Evolutionary conservation across 768 basidiomycete species (phyloP).

Genomic region (Boletales sp.): DNA sequence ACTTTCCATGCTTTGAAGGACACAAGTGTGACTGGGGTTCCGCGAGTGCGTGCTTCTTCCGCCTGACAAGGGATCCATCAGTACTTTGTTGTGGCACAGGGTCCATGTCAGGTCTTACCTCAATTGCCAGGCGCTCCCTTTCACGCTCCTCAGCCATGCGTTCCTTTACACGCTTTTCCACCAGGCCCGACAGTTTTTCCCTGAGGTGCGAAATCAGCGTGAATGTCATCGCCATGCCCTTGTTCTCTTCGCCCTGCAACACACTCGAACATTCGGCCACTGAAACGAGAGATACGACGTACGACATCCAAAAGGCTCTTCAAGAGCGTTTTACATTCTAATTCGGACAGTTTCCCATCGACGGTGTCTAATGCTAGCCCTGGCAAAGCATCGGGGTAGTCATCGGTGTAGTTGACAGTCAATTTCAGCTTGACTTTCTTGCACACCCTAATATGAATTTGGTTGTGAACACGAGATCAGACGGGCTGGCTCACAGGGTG

Average conservation of each 20-base stretch:
- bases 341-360: constrained; percentile 62
- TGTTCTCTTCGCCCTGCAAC: constrained; percentile 72
- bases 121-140: constrained; percentile 67
- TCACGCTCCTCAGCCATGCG: constrained; percentile 63
- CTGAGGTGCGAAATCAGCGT: constrained; percentile 83
- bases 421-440: constrained; percentile 72
- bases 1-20: constrained; percentile 81
- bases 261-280: neutral
- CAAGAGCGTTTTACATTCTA: constrained; percentile 54
- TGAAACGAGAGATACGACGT: constrained; percentile 18
- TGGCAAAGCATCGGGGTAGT: constrained; percentile 84
- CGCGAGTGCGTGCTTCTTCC: constrained; percentile 82
- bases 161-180: constrained; percentile 55
- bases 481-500: constrained; percentile 43
- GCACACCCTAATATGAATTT: constrained; percentile 9
- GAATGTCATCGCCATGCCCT: constrained; percentile 98
- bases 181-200: constrained; percentile 66
- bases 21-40: constrained; percentile 85
- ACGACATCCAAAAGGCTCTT: constrained; percentile 56
- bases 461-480: constrained; percentile 1
- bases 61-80: constrained; percentile 47
- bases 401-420: constrained; percentile 70
- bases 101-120: constrained; percentile 45
- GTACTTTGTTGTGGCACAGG: neutral
- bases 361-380: constrained; percentile 60